Base-by-base conservation (phyloP, 2,329 filamentous ascomycete genomes). In the Trichoderma sp. region DNA sequence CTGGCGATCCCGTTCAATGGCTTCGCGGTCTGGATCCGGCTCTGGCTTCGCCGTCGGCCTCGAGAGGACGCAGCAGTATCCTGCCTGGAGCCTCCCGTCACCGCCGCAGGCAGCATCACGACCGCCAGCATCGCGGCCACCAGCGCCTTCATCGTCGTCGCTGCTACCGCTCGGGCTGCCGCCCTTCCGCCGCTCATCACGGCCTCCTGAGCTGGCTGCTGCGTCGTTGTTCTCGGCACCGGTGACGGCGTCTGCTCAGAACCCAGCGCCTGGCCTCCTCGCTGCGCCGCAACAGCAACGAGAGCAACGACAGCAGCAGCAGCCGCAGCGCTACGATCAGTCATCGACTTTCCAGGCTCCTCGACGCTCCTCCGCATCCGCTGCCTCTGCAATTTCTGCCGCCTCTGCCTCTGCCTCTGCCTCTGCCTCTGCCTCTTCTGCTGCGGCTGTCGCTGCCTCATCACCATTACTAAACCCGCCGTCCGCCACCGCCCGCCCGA, bases 1-100 rank as follows among this genome's bases (percentile, higher is more conserved):
- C 57, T 28, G 57, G 45, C 30, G 9, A 41, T 50, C 39, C 10
- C 17, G 30, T n/a, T 61, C 58, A 44, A 61, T 61, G 56, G 26
- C 56, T 50, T 30, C 44, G 28, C 56, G 28, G 19, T 58, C 44
- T 26, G 47, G 58, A 19, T 61, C 47, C 30, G 39, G 47, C 47
- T 7, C 58, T 52, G 56, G 56, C 26, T 39, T 45, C 14, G 24
- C 9, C 17, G 30, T 45, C 21, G 54, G 21, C 39, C 17, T 26
- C 24, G 54, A 52, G 5, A 39, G 34, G 34, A 6, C 26, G 17
- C 48, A 51, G 28, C 26, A 26, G 48, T n/a, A 39, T 14, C 12
- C 34, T 14, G 34, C 50, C 17, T 39, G 28, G 28, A 21, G 10
- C 24, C 30, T 41, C n/a, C 45, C 19, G 45, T 17, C 43, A 14